These are phyloP conservation scores for Phytophthora hibernalis DNA, from an alignment of 352 stramenopile species.

Conservation along the genomic window DNA sequence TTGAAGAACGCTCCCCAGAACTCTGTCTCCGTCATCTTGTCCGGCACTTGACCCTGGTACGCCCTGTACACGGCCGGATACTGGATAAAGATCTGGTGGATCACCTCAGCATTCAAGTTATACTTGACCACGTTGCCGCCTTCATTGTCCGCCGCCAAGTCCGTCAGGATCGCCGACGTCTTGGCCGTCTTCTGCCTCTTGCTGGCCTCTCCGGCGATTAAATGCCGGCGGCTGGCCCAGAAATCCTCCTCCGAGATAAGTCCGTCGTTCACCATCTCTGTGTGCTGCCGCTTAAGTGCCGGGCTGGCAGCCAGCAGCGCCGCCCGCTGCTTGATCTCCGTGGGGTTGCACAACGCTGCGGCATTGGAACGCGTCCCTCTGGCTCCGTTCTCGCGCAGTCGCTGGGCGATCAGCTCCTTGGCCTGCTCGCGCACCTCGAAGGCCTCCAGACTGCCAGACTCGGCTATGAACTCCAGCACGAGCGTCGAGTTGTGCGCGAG, in stretches of 20 bases:
- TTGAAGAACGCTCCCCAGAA: conserved; percentile 92
- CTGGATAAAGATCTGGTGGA: conserved; percentile 92
- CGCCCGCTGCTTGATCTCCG: conserved; percentile 87
- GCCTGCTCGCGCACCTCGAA: conserved; percentile 76
- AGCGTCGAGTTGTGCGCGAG: conserved; percentile 70
- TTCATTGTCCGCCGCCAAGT: conserved; percentile 78
- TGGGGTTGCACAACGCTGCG: conserved; percentile 68
- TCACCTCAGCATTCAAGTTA: conserved; percentile 89
- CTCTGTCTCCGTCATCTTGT: conserved; percentile 91
- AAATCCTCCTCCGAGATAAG: conserved; percentile 90
- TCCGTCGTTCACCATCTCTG: conserved; percentile 88
- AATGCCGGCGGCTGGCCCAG: conserved; percentile 82
- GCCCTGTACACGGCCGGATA: conserved; percentile 88
- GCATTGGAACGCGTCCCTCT: conserved; percentile 47
- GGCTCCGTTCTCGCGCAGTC: conserved; percentile 55
- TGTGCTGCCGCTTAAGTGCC: conserved; percentile 86
- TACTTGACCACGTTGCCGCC: conserved; percentile 88
- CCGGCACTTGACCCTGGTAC: conserved; percentile 85
- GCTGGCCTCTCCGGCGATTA: conserved; percentile 84
- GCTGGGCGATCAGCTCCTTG: conserved; percentile 71
- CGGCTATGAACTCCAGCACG: conserved; percentile 72
- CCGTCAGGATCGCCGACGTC: conserved; percentile 85
- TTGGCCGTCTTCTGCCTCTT: conserved; percentile 89
- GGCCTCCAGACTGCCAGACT: conserved; percentile 56
- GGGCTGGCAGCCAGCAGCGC: conserved; percentile 75